phyloP scores from a whole-genome alignment of 805 yeast genomes.

The Kregervanrija pseudodelftensis region DNA sequence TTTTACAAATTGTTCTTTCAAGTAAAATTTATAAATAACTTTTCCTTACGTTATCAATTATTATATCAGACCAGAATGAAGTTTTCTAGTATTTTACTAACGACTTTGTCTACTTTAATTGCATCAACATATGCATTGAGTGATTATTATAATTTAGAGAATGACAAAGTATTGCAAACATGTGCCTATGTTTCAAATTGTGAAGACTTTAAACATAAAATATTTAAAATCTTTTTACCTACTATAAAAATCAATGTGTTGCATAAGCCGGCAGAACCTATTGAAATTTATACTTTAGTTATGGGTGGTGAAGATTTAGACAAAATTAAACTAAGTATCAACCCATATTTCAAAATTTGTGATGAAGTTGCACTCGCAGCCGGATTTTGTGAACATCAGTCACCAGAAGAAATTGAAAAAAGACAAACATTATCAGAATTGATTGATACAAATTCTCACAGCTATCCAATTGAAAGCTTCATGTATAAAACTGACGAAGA shows the following conservation, averaged over 20 bases:
- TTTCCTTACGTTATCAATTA: too few species aligned
- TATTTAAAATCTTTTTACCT: slow-evolving; percentile 1
- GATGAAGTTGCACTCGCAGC: slow-evolving; percentile 22
- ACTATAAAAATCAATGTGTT: slow-evolving; percentile 15
- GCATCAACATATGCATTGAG: slow-evolving; percentile 11
- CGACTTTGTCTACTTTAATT: too few species aligned
- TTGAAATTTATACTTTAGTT: slow-evolving; percentile 16
- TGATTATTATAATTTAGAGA: slow-evolving; percentile 17
- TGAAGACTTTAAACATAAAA: slow-evolving; percentile 6
- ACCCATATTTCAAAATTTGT: slow-evolving; percentile 24
- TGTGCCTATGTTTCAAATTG: slow-evolving; percentile 27
- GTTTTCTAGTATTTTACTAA: too few species aligned
- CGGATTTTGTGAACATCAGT: slow-evolving; percentile 17
- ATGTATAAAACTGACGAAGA: slow-evolving; percentile 5
- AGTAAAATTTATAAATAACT: too few species aligned
- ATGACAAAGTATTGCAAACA: slow-evolving; percentile 20
- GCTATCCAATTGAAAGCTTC: slow-evolving; percentile 14
- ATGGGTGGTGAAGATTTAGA: slow-evolving; percentile 20
- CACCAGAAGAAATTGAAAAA: slow-evolving; percentile 8
- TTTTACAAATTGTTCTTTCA: too few species aligned
- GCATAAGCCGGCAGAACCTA: slow-evolving; percentile 1
- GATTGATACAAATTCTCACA: slow-evolving; percentile 11
- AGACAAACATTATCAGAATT: slow-evolving; percentile 13
- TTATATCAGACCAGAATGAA: too few species aligned
- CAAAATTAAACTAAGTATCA: slow-evolving; percentile 17